A percentile compares a stretch with the other conserved stretches of the same genome.
Evolutionary conservation across 2,329 filamentous ascomycete genomes (phyloP).

Genomic region (Pseudodiploospora longispora): DNA sequence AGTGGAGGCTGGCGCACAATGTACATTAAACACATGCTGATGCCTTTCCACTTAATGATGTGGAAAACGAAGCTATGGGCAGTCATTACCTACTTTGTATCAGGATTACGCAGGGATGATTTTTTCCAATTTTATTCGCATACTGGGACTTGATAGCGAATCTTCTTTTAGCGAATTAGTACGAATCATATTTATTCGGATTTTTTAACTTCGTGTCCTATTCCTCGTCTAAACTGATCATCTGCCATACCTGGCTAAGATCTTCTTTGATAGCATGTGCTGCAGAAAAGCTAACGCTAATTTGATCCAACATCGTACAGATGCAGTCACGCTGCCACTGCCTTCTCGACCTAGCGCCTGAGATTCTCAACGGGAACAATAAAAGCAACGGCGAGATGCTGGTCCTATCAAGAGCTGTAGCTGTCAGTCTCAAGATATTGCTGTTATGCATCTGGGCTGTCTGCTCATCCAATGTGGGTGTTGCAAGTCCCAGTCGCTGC

Average conservation of each 20-base stretch:
- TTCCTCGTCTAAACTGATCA: neutral
- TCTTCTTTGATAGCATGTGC: conserved; percentile 17
- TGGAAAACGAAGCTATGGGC: no score
- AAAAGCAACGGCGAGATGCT: conserved; percentile 23
- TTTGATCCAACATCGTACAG: conserved; percentile 9
- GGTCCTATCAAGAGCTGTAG: conserved; percentile 10
- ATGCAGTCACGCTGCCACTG: conserved; percentile 16
- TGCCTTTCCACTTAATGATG: no score
- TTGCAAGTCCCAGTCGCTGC: conserved; percentile 13
- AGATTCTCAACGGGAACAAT: conserved; percentile 26
- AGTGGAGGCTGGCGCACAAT: no score
- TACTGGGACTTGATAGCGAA: no score
- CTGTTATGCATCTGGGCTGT: conserved; percentile 16
- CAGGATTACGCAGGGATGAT: no score
- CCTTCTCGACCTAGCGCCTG: conserved; percentile 20
- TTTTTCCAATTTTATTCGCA: no score
- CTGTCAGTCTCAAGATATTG: conserved; percentile 15
- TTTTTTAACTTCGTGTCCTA: no score
- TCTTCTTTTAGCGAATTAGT: no score
- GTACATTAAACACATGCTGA: no score
- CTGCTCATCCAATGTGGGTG: conserved; percentile 14
- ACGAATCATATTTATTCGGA: no score
- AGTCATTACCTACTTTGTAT: no score
- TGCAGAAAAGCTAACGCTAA: conserved; percentile 18
- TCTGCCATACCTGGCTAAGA: conserved; percentile 14